These are phyloP conservation scores for Periglandula ipomoeae DNA, from an alignment of 2,329 filamentous ascomycete genomes.

Conservation along the genomic window DNA sequence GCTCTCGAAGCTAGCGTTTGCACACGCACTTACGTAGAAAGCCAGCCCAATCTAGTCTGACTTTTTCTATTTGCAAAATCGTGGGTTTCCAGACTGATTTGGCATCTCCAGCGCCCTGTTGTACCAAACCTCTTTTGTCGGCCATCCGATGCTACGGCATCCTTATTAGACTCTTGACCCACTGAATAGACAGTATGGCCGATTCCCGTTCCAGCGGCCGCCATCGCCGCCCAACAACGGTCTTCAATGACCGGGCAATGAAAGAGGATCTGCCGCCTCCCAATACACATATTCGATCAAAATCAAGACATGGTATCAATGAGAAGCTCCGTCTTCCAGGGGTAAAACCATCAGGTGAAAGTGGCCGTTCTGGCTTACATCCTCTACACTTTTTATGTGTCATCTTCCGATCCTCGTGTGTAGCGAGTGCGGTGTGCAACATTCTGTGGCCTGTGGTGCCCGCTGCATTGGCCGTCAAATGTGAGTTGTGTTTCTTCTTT, in stretches of 20 bases:
- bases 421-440: constrained; percentile 37
- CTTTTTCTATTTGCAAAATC: no score
- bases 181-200: not conserved
- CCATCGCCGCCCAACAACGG: no score
- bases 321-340: constrained; percentile 6
- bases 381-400: constrained; percentile 34
- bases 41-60: no score
- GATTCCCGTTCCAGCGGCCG: no score
- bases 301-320: not conserved
- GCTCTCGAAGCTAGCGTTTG: no score
- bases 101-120: no score
- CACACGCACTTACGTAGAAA: no score
- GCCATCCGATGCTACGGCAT: no score
- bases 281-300: not conserved
- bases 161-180: no score
- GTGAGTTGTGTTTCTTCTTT: constrained; percentile 16
- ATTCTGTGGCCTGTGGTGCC: constrained; percentile 42
- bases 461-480: constrained; percentile 35
- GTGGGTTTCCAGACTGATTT: no score
- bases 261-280: not conserved
- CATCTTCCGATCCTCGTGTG: constrained; percentile 32
- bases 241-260: no score
- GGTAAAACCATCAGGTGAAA: constrained; percentile 30
- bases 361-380: constrained; percentile 35
- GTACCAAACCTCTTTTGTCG: no score